A percentile compares a stretch with the other conserved stretches of the same genome.
Evolutionary conservation across 345 rosid species (phyloP).

Genomic region (Linum lewisii): DNA sequence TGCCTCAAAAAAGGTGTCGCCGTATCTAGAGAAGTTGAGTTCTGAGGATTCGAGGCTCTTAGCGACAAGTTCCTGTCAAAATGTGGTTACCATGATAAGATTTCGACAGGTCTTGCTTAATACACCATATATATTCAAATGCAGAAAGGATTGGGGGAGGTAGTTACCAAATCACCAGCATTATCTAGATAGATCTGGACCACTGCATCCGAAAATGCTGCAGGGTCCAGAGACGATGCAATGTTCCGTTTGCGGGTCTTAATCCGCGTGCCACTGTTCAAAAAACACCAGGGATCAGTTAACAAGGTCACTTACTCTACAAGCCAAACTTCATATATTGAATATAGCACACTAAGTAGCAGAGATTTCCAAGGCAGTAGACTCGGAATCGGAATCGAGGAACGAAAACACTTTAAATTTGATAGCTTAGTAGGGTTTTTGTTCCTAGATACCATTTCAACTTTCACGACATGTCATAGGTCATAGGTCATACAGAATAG

Average conservation of each 20-base stretch:
- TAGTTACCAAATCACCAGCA: conserved; percentile 90
- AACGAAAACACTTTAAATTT: no score
- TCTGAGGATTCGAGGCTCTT: conserved; percentile 79
- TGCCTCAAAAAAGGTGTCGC: conserved; percentile 81
- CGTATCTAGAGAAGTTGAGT: conserved; percentile 90
- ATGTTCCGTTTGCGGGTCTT: conserved; percentile 99
- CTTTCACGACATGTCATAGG: no score
- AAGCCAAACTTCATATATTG: neutral
- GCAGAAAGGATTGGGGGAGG: neutral
- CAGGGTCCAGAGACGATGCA: conserved; percentile 98
- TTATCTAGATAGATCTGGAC: conserved; percentile 91
- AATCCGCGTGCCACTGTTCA: conserved; percentile 96
- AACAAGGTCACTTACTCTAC: neutral
- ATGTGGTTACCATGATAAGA: neutral
- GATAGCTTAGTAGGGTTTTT: no score
- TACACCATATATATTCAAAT: neutral
- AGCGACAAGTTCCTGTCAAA: conserved; percentile 72
- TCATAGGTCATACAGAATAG: no score
- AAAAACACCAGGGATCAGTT: neutral
- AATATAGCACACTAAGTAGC: no score
- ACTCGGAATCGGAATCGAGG: no score
- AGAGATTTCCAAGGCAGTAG: no score
- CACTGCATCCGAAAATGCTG: conserved; percentile 95
- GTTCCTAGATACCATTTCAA: no score
- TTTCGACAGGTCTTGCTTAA: neutral